Conservation (phyloP, 306 rosid genomes). For the Mimosa pudica region DNA sequence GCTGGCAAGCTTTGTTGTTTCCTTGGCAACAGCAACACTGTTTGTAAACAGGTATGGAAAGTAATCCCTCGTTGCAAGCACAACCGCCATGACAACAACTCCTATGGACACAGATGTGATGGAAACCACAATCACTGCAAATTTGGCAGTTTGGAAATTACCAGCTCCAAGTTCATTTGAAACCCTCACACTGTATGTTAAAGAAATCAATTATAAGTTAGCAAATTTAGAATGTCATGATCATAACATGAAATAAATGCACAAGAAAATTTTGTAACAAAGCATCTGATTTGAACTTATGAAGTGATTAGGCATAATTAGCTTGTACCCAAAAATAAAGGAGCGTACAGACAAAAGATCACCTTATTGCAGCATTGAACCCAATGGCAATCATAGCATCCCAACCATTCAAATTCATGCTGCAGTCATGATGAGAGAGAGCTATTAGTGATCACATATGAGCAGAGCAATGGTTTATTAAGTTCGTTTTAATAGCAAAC, state of each 20-base stretch:
- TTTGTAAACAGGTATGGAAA: slow-evolving; percentile 71
- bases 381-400: slow-evolving; percentile 78
- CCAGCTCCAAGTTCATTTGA: slow-evolving; percentile 90
- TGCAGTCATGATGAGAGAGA: slow-evolving; percentile 33
- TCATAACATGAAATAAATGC: not conserved
- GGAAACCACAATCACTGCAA: slow-evolving; percentile 70
- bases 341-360: not conserved
- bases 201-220: not conserved
- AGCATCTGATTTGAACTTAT: not conserved
- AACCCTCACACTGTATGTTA: slow-evolving; percentile 70
- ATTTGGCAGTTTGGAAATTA: slow-evolving; percentile 53
- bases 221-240: not conserved
- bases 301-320: not conserved
- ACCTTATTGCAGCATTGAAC: slow-evolving; percentile 84
- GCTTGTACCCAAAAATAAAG: not conserved
- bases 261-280: not conserved
- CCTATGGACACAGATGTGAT: slow-evolving; percentile 69
- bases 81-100: slow-evolving; percentile 46
- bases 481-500: not conserved
- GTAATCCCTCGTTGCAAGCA: slow-evolving; percentile 50
- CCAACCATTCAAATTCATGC: slow-evolving; percentile 81
- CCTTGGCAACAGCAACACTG: slow-evolving; percentile 62
- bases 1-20: slow-evolving; percentile 68
- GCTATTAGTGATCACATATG: not conserved
- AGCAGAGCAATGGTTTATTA: not conserved